Evolutionary conservation across 148 eudicot genomes (phyloP), one percentile per base, ranked within the genome.

Genomic region (Rhododendron kiyosumense): DNA sequence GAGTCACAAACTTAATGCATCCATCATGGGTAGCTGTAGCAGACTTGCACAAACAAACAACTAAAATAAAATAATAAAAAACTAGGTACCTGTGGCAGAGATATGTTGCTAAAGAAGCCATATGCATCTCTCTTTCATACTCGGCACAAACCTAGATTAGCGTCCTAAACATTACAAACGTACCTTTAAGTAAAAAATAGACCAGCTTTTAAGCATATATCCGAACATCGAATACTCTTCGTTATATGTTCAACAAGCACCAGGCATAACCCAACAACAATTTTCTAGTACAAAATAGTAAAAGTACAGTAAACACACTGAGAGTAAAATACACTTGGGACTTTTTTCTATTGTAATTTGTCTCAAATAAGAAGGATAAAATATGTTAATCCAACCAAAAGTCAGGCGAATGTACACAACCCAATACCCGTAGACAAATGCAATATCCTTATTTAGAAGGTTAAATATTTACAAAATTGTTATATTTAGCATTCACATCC

Each of bases 31-130:
- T 38, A 75, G 76, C 38, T 30, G 38, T 71, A 32, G 34, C 76
- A 32, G 76, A 71, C 76, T 71, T 30, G 20, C 38, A 71, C 76
- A 71, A 71, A 71, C 76, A 26, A 71, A 28, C 76, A 71, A 71
- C 41, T 32, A 71, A 71, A 32, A 30, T 32, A 30, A 30, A 30
- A 5, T 71, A 30, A n/a, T n/a, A 26, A 67, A 67, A 67, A 71
- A 71, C 36, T 32, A 71, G 41, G 76, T 28, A 71, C 76, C 76
- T 71, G 76, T 71, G 41, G 79, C 79, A 75, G 79, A 75, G 46
- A 75, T 75, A 75, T 2, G 41, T 36, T 46, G 48, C 45, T 75
- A 75, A 75, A 75, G 46, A 38, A 75, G 46, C 79, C 79, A 75
- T 20, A 75, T 38, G 46, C 79, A 34, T 75, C 46, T 75, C 79